These are phyloP conservation scores for Thamnidium elegans DNA, from an alignment of 192 early-diverging fungal species.

Conservation along the genomic window DNA sequence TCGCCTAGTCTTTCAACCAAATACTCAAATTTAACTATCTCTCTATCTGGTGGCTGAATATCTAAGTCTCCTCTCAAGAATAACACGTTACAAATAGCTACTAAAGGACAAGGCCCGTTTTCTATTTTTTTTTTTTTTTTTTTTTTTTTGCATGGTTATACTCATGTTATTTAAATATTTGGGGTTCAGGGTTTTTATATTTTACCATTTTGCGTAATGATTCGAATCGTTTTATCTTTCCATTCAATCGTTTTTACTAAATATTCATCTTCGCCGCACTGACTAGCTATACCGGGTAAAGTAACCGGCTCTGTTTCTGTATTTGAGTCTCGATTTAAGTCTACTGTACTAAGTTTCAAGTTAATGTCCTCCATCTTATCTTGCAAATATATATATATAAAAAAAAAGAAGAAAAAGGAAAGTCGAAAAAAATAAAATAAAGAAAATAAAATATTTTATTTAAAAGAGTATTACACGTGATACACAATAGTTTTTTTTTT, in stretches of 20 bases:
- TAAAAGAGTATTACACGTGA: too few relatives aligned
- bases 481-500: background rate
- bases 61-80: conserved; percentile 66
- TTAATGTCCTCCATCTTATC: background rate
- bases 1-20: conserved; percentile 76
- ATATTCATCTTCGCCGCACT: conserved; percentile 45
- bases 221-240: conserved; percentile 57
- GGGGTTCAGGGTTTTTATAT: background rate
- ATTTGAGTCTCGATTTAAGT: too few relatives aligned
- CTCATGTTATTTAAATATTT: background rate
- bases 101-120: conserved; percentile 90
- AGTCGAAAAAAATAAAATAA: background rate
- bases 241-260: conserved; percentile 73
- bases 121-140: conserved; percentile 47
- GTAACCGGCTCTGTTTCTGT: too few relatives aligned
- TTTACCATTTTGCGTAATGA: conserved; percentile 84
- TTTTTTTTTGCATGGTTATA: background rate
- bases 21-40: conserved; percentile 61
- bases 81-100: conserved; percentile 83
- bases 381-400: background rate
- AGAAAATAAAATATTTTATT: too few relatives aligned
- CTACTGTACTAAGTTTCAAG: too few relatives aligned
- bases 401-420: background rate
- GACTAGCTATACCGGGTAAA: background rate
- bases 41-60: conserved; percentile 50